Percentiles rank a stretch among this genome's conserved stretches.
These are phyloP conservation scores for Plenodomus lindquistii DNA, from an alignment of 2,329 filamentous ascomycete genomes.

Conservation along the genomic window DNA sequence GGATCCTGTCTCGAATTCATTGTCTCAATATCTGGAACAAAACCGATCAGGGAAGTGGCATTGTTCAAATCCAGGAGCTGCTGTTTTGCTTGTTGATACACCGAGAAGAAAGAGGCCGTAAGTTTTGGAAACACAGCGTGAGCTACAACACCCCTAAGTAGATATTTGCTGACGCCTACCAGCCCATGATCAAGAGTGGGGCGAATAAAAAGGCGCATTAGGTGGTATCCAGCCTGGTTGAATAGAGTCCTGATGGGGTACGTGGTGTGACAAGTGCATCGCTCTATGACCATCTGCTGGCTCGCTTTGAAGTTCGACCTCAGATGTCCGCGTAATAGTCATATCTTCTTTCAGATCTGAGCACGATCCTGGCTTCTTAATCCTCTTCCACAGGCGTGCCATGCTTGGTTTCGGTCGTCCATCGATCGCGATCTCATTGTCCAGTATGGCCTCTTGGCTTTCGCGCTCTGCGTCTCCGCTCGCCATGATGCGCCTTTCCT, in stretches of 20 bases:
- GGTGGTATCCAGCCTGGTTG: not conserved
- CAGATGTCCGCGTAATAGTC: conserved; percentile 24
- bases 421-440: conserved; percentile 1
- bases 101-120: too few species aligned
- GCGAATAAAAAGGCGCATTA: not conserved
- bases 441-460: conserved; percentile 8
- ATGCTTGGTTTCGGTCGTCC: not conserved
- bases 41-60: too few species aligned
- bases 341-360: conserved; percentile 11
- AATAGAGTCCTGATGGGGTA: not conserved
- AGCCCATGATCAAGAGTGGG: not conserved
- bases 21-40: too few species aligned
- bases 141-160: too few species aligned
- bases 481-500: not conserved
- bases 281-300: conserved; percentile 6
- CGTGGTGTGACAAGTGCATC: not conserved
- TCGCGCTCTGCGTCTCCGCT: conserved; percentile 4
- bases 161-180: too few species aligned
- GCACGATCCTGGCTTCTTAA: conserved; percentile 1
- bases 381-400: conserved; percentile 17
- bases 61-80: too few species aligned
- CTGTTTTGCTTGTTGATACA: too few species aligned
- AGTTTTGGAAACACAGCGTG: too few species aligned
- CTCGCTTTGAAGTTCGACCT: conserved; percentile 20
- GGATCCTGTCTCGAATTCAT: too few species aligned